These are phyloP conservation scores for Alternaria burnsii DNA, from an alignment of 2,329 filamentous ascomycete genomes.

Conservation along the genomic window DNA sequence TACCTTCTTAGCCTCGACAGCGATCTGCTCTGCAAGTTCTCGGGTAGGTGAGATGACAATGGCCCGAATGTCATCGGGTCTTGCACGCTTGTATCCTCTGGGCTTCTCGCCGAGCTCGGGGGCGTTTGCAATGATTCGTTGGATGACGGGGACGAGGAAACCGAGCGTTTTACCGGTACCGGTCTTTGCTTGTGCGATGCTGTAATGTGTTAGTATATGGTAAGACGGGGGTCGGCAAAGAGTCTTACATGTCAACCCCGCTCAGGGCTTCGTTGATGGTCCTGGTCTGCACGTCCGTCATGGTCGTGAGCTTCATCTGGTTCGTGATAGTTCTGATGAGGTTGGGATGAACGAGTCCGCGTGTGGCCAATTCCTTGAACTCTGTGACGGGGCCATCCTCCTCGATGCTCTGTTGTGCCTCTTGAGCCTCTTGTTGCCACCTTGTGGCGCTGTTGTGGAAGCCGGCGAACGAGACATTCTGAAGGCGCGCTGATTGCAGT, in stretches of 20 bases:
- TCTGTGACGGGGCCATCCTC: slow-evolving; percentile 48
- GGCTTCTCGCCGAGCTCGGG: slow-evolving; percentile 64
- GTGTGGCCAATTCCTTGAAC: slow-evolving; percentile 56
- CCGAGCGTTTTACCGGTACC: slow-evolving; percentile 97
- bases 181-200: slow-evolving; percentile 90
- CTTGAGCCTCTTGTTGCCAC: slow-evolving; percentile 48
- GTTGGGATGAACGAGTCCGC: slow-evolving; percentile 65
- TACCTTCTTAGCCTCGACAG: slow-evolving; percentile 76
- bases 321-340: slow-evolving; percentile 74
- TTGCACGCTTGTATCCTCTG: slow-evolving; percentile 52
- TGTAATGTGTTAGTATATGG: slow-evolving; percentile 28
- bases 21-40: slow-evolving; percentile 71
- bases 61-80: slow-evolving; percentile 63
- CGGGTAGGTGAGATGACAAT: slow-evolving; percentile 70
- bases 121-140: slow-evolving; percentile 75
- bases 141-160: slow-evolving; percentile 86
- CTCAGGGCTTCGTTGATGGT: slow-evolving; percentile 83
- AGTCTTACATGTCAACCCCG: slow-evolving; percentile 83
- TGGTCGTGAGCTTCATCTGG: slow-evolving; percentile 78
- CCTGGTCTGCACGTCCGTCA: slow-evolving; percentile 91
- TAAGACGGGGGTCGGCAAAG: neutral
- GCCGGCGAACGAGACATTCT: slow-evolving; percentile 33
- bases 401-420: slow-evolving; percentile 23
- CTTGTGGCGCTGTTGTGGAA: slow-evolving; percentile 52
- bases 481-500: slow-evolving; percentile 27